Evolutionary conservation across 2,329 filamentous ascomycete species (phyloP).

Genomic region (Trichocomaceae sp.): DNA sequence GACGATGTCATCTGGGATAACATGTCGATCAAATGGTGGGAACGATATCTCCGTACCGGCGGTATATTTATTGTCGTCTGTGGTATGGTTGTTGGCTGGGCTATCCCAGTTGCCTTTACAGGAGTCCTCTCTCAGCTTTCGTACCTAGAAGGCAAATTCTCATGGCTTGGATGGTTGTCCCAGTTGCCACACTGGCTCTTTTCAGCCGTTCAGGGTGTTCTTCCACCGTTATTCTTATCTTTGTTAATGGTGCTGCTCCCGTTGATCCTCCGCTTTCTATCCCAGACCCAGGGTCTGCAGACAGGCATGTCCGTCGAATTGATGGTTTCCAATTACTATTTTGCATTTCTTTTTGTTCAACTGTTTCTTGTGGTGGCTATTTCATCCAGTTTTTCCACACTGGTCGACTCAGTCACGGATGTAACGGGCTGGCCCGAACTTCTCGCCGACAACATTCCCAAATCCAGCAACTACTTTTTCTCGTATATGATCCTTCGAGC

Average conservation of each 20-base stretch:
- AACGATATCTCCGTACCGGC: conserved; percentile 66
- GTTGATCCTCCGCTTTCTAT: conserved; percentile 66
- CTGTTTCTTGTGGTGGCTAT: conserved; percentile 90
- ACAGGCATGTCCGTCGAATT: conserved; percentile 73
- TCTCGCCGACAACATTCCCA: conserved; percentile 73
- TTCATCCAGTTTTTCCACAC: conserved; percentile 63
- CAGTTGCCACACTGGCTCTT: conserved; percentile 55
- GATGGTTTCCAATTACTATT: conserved; percentile 88
- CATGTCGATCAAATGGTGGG: conserved; percentile 94
- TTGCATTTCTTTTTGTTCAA: conserved; percentile 88
- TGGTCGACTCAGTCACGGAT: conserved; percentile 57
- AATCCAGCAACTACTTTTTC: conserved; percentile 93
- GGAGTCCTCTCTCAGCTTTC: conserved; percentile 73
- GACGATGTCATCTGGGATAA: conserved; percentile 95
- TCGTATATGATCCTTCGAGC: conserved; percentile 96
- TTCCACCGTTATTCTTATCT: conserved; percentile 70
- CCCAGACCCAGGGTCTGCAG: conserved; percentile 68
- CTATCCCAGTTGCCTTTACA: conserved; percentile 82
- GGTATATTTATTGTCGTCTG: conserved; percentile 59
- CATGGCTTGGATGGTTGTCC: conserved; percentile 66
- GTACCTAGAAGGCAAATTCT: conserved; percentile 56
- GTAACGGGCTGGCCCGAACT: conserved; percentile 65
- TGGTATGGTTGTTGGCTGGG: conserved; percentile 81
- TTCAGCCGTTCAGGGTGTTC: conserved; percentile 72
- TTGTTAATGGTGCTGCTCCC: conserved; percentile 77